A percentile compares a stretch with the other conserved stretches of the same genome.
These are phyloP conservation scores for Cladosporium sp. DNA, from an alignment of 2,329 filamentous ascomycete species.

Conservation along the genomic window DNA sequence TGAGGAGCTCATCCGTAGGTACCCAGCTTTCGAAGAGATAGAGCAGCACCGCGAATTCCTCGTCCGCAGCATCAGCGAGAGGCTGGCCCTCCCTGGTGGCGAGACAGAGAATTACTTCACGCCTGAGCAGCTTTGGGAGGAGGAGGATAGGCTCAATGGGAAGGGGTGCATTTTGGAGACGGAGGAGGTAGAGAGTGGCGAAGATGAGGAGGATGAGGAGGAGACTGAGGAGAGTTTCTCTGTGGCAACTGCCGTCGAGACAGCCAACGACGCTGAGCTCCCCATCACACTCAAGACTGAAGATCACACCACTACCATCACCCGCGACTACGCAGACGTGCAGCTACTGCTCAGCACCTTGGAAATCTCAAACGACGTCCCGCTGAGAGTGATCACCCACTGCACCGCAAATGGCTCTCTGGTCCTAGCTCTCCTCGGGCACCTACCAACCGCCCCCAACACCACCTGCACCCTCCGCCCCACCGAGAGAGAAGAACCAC, in stretches of 20 bases:
- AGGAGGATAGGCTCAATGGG: not conserved
- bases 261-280: too few species aligned
- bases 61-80: not conserved
- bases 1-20: not conserved
- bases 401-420: not conserved
- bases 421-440: not conserved
- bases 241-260: not conserved
- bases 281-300: not conserved
- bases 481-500: not conserved
- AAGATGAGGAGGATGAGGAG: not conserved
- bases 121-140: constrained; percentile 4
- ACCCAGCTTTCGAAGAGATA: constrained; percentile 2
- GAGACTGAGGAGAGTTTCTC: too few species aligned
- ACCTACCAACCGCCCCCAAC: not conserved
- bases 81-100: not conserved
- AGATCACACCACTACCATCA: not conserved
- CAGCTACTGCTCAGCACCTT: not conserved
- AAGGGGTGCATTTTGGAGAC: not conserved
- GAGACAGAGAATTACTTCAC: not conserved
- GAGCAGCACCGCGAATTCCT: not conserved
- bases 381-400: not conserved
- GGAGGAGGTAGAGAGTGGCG: not conserved
- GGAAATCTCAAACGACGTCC: not conserved
- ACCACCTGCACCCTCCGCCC: not conserved
- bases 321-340: not conserved